Percentiles rank a stretch among this genome's conserved stretches.
Conservation (phyloP, 495 filamentous ascomycete genomes). For the Aspergillus bertholletiae region DNA sequence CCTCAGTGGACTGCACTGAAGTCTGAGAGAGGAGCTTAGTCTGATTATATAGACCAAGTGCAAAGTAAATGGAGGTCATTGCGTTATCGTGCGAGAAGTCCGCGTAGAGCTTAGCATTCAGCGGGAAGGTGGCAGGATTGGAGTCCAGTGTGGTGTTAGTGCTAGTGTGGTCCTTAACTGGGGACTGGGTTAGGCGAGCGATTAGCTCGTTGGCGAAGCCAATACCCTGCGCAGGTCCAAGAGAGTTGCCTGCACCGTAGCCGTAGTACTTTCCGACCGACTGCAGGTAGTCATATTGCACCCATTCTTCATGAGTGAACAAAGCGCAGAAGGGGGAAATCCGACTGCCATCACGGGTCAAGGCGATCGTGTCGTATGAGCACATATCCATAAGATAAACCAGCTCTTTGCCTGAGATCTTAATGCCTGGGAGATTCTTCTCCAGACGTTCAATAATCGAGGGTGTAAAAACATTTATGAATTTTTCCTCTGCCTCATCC, state of each 20-base stretch:
- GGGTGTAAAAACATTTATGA: constrained; percentile 54
- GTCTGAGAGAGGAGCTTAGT: constrained; percentile 48
- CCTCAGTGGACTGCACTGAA: constrained; percentile 36
- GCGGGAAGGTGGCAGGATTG: constrained; percentile 60
- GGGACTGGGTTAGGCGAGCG: constrained; percentile 63
- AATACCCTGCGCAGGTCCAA: constrained; percentile 77
- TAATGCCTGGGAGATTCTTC: constrained; percentile 54
- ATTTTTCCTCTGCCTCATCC: constrained; percentile 47
- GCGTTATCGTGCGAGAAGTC: constrained; percentile 90
- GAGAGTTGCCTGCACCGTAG: constrained; percentile 67
- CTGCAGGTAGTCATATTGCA: constrained; percentile 71
- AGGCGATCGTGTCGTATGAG: constrained; percentile 71
- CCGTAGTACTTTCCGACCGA: constrained; percentile 78
- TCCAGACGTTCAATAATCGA: constrained; percentile 62
- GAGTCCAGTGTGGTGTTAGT: constrained; percentile 71
- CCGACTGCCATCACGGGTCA: constrained; percentile 23
- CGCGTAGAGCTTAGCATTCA: constrained; percentile 63
- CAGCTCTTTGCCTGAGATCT: constrained; percentile 54
- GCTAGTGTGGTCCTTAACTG: constrained; percentile 66
- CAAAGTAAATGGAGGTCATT: constrained; percentile 67
- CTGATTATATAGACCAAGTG: constrained; percentile 68
- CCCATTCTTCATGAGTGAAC: constrained; percentile 68
- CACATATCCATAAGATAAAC: constrained; percentile 81
- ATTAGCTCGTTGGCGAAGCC: constrained; percentile 83
- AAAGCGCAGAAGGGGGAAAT: constrained; percentile 67